Evolutionary conservation across 2,329 filamentous ascomycete species (phyloP).

Genomic region (Cryoendolithus antarcticus): DNA sequence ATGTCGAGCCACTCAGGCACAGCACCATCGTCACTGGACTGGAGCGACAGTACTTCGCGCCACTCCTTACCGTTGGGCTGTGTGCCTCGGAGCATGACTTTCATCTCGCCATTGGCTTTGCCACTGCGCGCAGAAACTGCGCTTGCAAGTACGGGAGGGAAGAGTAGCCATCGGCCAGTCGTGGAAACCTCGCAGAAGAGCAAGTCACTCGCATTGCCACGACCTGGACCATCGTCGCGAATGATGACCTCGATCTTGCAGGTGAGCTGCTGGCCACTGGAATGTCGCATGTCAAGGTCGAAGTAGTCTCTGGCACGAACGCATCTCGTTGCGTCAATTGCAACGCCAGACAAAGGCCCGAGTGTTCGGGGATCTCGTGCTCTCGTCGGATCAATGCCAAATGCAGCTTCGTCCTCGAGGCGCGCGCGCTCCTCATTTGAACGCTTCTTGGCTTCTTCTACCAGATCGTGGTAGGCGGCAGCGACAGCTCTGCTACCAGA

Average conservation of each 20-base stretch:
- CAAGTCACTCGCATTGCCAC: constrained; percentile 64
- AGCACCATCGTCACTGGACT: constrained; percentile 62
- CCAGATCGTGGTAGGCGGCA: constrained; percentile 55
- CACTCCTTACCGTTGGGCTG: constrained; percentile 53
- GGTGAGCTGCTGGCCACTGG: constrained; percentile 77
- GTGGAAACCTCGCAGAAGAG: constrained; percentile 82
- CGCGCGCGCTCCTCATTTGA: constrained; percentile 61
- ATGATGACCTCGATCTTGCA: constrained; percentile 81
- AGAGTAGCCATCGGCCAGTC: constrained; percentile 68
- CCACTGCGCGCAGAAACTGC: constrained; percentile 71
- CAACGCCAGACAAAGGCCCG: constrained; percentile 54
- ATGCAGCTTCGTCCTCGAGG: constrained; percentile 75
- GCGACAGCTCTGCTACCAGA: constrained; percentile 48
- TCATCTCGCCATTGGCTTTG: constrained; percentile 57
- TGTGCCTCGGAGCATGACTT: constrained; percentile 74
- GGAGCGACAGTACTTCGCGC: constrained; percentile 73
- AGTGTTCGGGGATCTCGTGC: constrained; percentile 69
- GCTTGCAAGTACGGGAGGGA: constrained; percentile 68
- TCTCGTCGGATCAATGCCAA: constrained; percentile 67
- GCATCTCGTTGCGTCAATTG: constrained; percentile 63
- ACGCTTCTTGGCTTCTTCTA: constrained; percentile 62
- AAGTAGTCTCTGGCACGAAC: constrained; percentile 88
- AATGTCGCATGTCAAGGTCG: constrained; percentile 71
- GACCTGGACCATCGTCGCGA: constrained; percentile 62
- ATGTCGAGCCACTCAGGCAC: constrained; percentile 80